phyloP scores from a whole-genome alignment of 768 basidiomycete species.

The Xanthoconium purpureum region DNA sequence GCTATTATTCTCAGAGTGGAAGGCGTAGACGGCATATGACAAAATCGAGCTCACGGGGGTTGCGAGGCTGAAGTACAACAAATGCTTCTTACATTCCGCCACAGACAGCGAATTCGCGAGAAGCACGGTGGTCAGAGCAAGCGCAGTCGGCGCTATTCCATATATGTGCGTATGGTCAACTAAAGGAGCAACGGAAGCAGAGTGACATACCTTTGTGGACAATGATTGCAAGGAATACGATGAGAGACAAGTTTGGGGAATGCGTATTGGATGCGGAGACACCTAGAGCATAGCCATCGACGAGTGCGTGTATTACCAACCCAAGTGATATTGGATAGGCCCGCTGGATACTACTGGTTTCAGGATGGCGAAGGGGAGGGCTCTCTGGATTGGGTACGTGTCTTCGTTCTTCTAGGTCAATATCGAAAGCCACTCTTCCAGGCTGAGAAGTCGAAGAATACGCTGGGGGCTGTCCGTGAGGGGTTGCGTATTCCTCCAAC shows the following conservation, averaged over 20 bases:
- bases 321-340: conserved; percentile 81
- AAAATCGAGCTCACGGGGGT: conserved; percentile 80
- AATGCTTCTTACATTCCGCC: conserved; percentile 65
- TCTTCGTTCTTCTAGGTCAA: conserved; percentile 59
- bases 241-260: conserved; percentile 58
- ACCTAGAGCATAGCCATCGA: conserved; percentile 91
- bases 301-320: conserved; percentile 80
- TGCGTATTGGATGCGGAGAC: conserved; percentile 55
- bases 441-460: conserved; percentile 12
- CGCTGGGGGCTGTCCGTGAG: conserved; percentile 42
- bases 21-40: conserved; percentile 67
- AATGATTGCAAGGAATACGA: conserved; percentile 88
- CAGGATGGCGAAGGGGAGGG: conserved; percentile 1
- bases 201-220: conserved; percentile 75
- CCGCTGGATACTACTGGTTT: conserved; percentile 31
- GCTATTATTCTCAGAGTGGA: conserved; percentile 38
- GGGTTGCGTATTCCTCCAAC: conserved; percentile 60
- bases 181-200: not conserved
- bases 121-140: conserved; percentile 84
- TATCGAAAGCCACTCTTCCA: conserved; percentile 45
- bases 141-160: conserved; percentile 75
- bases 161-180: conserved; percentile 11
- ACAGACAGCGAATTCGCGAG: conserved; percentile 71
- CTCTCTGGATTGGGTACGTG: conserved; percentile 25
- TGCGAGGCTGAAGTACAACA: conserved; percentile 76